A percentile compares a stretch with the other conserved stretches of the same genome.
Evolutionary conservation across 2,329 filamentous ascomycete species (phyloP).

Genomic region (Diaporthe humulicola): DNA sequence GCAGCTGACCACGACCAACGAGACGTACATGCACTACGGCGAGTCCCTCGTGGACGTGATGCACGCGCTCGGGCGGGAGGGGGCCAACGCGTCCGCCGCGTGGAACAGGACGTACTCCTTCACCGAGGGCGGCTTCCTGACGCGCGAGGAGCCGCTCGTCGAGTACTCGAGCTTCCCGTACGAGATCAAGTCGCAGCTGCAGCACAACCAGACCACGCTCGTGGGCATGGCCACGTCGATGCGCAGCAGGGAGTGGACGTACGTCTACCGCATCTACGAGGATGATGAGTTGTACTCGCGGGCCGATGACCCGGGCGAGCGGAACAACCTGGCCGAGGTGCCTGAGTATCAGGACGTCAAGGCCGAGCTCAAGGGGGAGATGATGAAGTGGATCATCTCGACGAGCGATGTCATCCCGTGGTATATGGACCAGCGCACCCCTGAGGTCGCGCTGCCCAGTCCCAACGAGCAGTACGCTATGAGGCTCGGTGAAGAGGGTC

Average conservation of each 20-base stretch:
- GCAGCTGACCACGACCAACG: slow-evolving; percentile 52
- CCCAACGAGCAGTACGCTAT: neutral
- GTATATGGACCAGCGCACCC: slow-evolving; percentile 24
- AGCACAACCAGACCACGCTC: slow-evolving; percentile 58
- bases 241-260: slow-evolving; percentile 55
- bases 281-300: slow-evolving; percentile 58
- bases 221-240: slow-evolving; percentile 58
- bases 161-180: slow-evolving; percentile 59
- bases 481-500: neutral
- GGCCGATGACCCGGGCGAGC: slow-evolving; percentile 52
- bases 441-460: neutral
- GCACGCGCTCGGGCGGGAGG: slow-evolving; percentile 43
- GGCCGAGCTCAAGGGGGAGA: slow-evolving; percentile 47
- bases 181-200: slow-evolving; percentile 59
- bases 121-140: slow-evolving; percentile 60
- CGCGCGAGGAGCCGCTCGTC: slow-evolving; percentile 58
- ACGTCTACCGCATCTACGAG: slow-evolving; percentile 61
- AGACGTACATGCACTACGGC: slow-evolving; percentile 57
- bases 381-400: slow-evolving; percentile 55
- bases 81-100: neutral
- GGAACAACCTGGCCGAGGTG: slow-evolving; percentile 54
- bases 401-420: slow-evolving; percentile 53
- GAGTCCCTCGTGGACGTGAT: slow-evolving; percentile 42
- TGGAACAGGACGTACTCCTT: slow-evolving; percentile 57
- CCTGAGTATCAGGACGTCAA: slow-evolving; percentile 44